These are phyloP conservation scores for Sporobolomyces roseus DNA, from an alignment of 768 basidiomycete species.

Conservation along the genomic window DNA sequence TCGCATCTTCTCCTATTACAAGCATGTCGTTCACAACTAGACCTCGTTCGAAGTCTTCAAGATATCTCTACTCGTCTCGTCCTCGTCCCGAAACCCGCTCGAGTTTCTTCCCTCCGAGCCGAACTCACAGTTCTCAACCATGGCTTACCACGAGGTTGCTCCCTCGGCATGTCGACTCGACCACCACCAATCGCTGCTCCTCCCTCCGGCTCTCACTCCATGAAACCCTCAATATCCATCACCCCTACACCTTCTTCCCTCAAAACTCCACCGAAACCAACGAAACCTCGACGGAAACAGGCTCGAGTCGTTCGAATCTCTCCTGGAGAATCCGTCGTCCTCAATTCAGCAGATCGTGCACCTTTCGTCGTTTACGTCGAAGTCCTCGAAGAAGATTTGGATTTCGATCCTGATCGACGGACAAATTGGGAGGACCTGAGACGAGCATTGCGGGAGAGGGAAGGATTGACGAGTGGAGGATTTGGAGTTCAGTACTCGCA, in stretches of 20 bases:
- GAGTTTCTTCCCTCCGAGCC: conserved; percentile 91
- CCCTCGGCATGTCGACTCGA: conserved; percentile 43
- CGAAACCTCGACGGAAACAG: conserved; percentile 49
- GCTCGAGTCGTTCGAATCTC: conserved; percentile 93
- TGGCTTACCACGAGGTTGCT: conserved; percentile 89
- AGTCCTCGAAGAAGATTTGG: conserved; percentile 80
- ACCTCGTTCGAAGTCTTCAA: conserved; percentile 62
- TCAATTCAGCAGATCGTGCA: conserved; percentile 94
- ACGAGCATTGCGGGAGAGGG: conserved; percentile 51
- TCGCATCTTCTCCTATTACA: conserved; percentile 40
- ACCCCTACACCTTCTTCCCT: neutral
- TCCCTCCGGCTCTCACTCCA: conserved; percentile 1
- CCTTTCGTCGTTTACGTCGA: conserved; percentile 91
- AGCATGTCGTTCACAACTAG: conserved; percentile 44
- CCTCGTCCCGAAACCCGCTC: conserved; percentile 86
- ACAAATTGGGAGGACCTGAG: conserved; percentile 79
- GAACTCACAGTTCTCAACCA: conserved; percentile 94
- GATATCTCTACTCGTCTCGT: conserved; percentile 86
- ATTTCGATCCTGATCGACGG: conserved; percentile 81
- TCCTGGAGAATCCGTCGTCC: conserved; percentile 92
- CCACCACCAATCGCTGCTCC: conserved; percentile 10
- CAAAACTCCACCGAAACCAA: conserved; percentile 39
- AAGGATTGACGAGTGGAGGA: conserved; percentile 37
- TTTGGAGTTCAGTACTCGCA: conserved; percentile 41
- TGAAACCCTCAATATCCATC: conserved; percentile 14